These are phyloP conservation scores for Pistacia vera DNA, from an alignment of 345 rosid genomes.

Conservation along the genomic window DNA sequence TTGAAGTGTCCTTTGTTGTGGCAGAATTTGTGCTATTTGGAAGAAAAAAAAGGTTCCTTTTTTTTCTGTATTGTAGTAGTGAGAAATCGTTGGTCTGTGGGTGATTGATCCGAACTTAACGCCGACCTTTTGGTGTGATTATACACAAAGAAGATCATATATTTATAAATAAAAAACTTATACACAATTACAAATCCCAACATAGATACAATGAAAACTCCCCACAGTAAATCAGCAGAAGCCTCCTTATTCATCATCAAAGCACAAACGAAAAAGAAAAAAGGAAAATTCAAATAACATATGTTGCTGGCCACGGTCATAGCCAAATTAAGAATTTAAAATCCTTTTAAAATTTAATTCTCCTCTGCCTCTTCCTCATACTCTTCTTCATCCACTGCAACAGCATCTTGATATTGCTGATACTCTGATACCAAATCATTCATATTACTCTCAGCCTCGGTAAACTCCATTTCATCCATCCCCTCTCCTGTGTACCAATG, in stretches of 20 bases:
- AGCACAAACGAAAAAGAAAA: conserved; percentile 2
- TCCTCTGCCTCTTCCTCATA: conserved; percentile 60
- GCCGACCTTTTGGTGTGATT: too few relatives aligned
- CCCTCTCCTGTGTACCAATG: conserved; percentile 97
- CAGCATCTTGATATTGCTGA: conserved; percentile 88
- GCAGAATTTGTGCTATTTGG: too few relatives aligned
- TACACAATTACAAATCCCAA: conserved; percentile 13
- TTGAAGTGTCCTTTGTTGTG: too few relatives aligned
- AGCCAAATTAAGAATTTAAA: background rate
- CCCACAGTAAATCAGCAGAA: conserved; percentile 13
- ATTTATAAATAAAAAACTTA: conserved; percentile 4
- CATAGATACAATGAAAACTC: conserved; percentile 6
- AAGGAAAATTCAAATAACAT: background rate
- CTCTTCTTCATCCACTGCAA: conserved; percentile 59
- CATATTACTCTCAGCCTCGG: conserved; percentile 93
- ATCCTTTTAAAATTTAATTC: conserved; percentile 17
- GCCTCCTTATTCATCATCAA: conserved; percentile 27
- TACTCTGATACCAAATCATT: conserved; percentile 90
- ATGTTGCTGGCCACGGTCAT: conserved; percentile 5
- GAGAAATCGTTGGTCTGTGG: too few relatives aligned
- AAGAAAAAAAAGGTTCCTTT: too few relatives aligned
- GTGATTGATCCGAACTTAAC: too few relatives aligned
- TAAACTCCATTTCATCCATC: conserved; percentile 97
- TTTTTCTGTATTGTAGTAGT: too few relatives aligned
- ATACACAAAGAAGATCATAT: background rate